Evolutionary conservation across 2,329 filamentous ascomycete genomes (phyloP).

Genomic region (Hypoxylon sp.): DNA sequence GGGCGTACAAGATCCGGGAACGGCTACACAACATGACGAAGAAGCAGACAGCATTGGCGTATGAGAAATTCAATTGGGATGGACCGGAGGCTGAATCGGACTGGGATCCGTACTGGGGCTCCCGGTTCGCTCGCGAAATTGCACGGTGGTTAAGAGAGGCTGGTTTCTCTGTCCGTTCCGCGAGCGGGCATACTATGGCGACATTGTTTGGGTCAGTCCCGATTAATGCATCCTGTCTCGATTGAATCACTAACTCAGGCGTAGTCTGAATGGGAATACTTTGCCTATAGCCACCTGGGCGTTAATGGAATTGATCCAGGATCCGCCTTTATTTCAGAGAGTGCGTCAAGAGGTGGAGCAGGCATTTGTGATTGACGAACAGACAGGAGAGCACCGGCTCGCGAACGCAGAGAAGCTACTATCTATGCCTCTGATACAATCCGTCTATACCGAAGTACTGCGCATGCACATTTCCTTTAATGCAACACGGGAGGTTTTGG

Average conservation of each 20-base stretch:
- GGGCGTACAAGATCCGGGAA: slow-evolving; percentile 4
- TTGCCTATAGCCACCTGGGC: slow-evolving; percentile 46
- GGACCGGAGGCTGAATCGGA: not conserved
- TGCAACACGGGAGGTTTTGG: slow-evolving; percentile 35
- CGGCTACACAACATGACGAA: slow-evolving; percentile 8
- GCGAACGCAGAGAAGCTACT: slow-evolving; percentile 30
- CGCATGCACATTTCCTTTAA: slow-evolving; percentile 46
- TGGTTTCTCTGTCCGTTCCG: not conserved
- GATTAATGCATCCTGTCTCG: not conserved
- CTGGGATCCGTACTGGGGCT: slow-evolving; percentile 9
- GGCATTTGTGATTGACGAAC: not conserved
- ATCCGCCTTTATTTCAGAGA: slow-evolving; percentile 25
- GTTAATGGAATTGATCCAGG: slow-evolving; percentile 44
- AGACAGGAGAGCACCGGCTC: not conserved
- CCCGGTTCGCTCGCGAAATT: slow-evolving; percentile 7
- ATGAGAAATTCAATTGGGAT: slow-evolving; percentile 2
- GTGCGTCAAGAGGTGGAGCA: slow-evolving; percentile 11
- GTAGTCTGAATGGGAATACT: slow-evolving; percentile 38
- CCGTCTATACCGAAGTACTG: slow-evolving; percentile 45
- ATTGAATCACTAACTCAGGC: not conserved
- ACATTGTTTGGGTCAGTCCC: not conserved
- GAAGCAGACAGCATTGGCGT: not conserved
- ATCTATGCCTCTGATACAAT: slow-evolving; percentile 45
- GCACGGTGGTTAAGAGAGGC: slow-evolving; percentile 8
- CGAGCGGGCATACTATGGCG: slow-evolving; percentile 6